Evolutionary conservation across 345 rosid genomes (phyloP).

Genomic region (Conringia planisiliqua): DNA sequence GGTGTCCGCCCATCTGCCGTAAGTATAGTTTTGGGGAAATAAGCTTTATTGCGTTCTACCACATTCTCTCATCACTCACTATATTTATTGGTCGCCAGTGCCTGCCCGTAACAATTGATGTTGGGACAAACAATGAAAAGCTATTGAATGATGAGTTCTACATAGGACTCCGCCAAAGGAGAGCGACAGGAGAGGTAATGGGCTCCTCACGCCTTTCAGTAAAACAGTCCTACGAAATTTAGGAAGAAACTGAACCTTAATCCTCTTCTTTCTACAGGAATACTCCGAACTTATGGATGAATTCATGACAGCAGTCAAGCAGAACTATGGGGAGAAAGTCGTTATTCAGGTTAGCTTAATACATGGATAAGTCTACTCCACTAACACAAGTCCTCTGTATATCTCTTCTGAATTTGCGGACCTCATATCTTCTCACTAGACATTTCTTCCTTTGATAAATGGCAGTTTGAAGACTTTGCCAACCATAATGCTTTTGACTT

Average conservation of each 20-base stretch:
- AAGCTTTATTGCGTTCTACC: slow-evolving; percentile 1
- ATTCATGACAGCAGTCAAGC: slow-evolving; percentile 96
- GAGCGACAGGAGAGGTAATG: slow-evolving; percentile 90
- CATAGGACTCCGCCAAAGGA: slow-evolving; percentile 90
- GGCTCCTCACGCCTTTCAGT: slow-evolving; percentile 15
- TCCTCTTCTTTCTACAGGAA: slow-evolving; percentile 51
- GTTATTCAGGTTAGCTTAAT: slow-evolving; percentile 68
- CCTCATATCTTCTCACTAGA: neutral
- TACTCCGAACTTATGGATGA: slow-evolving; percentile 88
- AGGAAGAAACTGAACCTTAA: slow-evolving; percentile 11
- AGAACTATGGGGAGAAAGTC: slow-evolving; percentile 90
- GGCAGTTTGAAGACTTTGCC: slow-evolving; percentile 97
- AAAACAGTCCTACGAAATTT: neutral
- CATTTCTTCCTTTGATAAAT: neutral
- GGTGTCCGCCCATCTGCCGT: slow-evolving; percentile 98
- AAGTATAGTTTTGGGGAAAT: slow-evolving; percentile 34
- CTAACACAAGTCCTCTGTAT: neutral
- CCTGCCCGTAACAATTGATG: slow-evolving; percentile 95
- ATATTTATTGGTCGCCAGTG: slow-evolving; percentile 49
- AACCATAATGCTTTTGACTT: slow-evolving; percentile 96
- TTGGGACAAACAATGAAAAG: slow-evolving; percentile 92
- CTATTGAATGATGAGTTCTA: slow-evolving; percentile 90
- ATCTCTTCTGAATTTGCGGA: neutral
- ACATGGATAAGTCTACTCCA: slow-evolving; percentile 12
- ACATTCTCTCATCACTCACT: neutral